Evolutionary conservation across 495 filamentous ascomycete species (phyloP).

Genomic region (Talaromyces thailandensis): DNA sequence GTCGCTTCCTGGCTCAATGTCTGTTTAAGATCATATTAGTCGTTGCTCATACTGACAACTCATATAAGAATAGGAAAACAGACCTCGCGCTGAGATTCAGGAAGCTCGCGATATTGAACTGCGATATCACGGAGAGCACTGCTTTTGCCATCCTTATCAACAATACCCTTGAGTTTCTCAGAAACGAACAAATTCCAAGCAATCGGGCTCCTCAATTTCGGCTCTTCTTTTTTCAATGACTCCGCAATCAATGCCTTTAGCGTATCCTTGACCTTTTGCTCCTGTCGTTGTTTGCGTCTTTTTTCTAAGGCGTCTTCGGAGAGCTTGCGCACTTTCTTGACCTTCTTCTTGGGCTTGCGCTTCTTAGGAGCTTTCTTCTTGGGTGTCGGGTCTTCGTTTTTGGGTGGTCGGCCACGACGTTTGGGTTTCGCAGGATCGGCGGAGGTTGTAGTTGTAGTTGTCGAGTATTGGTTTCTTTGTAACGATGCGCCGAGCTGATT

Average conservation of each 20-base stretch:
- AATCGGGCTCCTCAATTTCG: constrained; percentile 4
- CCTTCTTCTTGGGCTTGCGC: constrained; percentile 4
- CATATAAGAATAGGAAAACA: not conserved
- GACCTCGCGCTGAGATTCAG: constrained; percentile 28
- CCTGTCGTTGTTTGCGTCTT: not conserved
- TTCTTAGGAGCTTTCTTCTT: constrained; percentile 3
- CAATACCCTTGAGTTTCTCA: constrained; percentile 11
- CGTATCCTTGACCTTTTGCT: constrained; percentile 2
- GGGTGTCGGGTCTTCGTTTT: not conserved
- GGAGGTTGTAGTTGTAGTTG: not conserved
- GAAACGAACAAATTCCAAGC: constrained; percentile 17
- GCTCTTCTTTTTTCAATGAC: constrained; percentile 25
- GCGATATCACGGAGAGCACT: constrained; percentile 13
- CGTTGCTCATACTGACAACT: not conserved
- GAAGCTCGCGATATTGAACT: constrained; percentile 15
- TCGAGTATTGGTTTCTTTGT: not conserved
- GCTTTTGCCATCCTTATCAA: not conserved
- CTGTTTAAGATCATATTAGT: constrained; percentile 15
- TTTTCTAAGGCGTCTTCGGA: constrained; percentile 1
- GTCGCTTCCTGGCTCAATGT: constrained; percentile 41
- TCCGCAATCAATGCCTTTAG: constrained; percentile 9
- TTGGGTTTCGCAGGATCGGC: not conserved
- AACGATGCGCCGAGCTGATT: not conserved
- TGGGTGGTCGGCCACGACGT: constrained; percentile 2
- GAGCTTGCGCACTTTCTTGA: constrained; percentile 1